Base-by-base conservation (phyloP, 164 flowering plant genomes). In the Litsea cubeba region DNA sequence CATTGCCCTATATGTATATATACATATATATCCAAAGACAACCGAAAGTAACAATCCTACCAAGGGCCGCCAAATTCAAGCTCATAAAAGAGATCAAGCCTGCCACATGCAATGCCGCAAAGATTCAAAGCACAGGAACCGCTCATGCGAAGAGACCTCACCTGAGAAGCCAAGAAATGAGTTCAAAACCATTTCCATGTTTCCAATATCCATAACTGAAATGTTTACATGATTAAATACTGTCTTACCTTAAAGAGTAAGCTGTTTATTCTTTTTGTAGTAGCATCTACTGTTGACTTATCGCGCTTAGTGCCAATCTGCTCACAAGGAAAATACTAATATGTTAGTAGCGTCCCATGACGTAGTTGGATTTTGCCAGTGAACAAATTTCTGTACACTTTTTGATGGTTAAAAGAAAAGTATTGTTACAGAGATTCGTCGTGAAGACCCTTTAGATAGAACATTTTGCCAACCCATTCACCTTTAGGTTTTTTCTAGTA, bases 51-150 rank as follows among this genome's bases (percentile, higher is more conserved):
- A 40, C 10, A 40, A 40, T 15, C 60, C 17, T 86, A 95, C 99
- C 98, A 96, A 68, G 99, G 97, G 78, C 98, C 99, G 2, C 99
- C 99, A 77, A 80, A 94, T 49, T 97, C 97, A 63, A 80, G 74
- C 80, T 87, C 90, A 75, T 89, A 96, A 79, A 85, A 88, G 57
- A 96, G 76, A 75, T 96, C 99, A 75, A 90, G 72, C 81, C 99
- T 86, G 83, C 98, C 98, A 80, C 97, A 91, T 28, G 99, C 98
- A 79, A 95, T 72, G 64, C 97, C 93, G 76, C 99, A 92, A 8
- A 96, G 93, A 76, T 92, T 85, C 78, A 96, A 76, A 23, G 99
- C 98, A 84, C 98, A 96, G 2, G 99, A 96, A 68, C 98, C 99
- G 80, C 85, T 81, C 97, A 96, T 96, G 72, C 85, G 79, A 70